Evolutionary conservation across 345 rosid species (phyloP), one percentile per base, ranked within the genome.

Genomic region (Dipteronia dyeriana): DNA sequence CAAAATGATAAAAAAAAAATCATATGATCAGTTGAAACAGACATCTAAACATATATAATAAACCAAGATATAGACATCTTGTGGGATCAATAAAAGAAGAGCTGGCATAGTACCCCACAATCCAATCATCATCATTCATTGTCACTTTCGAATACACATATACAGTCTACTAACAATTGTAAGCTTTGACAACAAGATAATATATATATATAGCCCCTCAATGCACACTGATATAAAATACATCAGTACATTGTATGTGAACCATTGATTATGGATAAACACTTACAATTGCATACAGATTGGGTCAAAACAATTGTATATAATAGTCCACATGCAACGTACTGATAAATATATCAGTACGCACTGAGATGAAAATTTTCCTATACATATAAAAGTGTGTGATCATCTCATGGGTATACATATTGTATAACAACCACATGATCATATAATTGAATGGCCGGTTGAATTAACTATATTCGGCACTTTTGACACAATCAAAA

Each of bases 61-160:
- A 49, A 23, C 5, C 26, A 61, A 25, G 73, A 75, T 39, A 69
- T 29, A 45, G 66, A 70, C 81, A 23, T 43, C 47, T 4, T 16
- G 7, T 45, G 22, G 53, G 29, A 67, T 82, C 49, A 59, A 13
- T 20, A 23, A 9, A 4, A 29, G 74, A 75, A 73, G 38, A 79
- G 78, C 71, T 76, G 74, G 76, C 73, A 31, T 64, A 39, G 0
- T 29, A 75, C 45, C 73, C 77, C 71, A 79, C 75, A 41, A 61
- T 54, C 68, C 47, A 63, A n/a, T 64, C 34, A 25, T 43, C 29
- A 54, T 65, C 13, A 9, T 72, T 64, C 9, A 49, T 76, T 63
- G 49, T 66, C 71, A 22, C 53, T 53, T 39, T 47, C 25, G 64
- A 70, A 49, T 9, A 66, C 68, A 69, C 68, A 61, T 9, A 61